Percentiles rank a stretch among this genome's conserved stretches.
Conservation (phyloP, 768 basidiomycete species). For the Mycena latifolia region DNA sequence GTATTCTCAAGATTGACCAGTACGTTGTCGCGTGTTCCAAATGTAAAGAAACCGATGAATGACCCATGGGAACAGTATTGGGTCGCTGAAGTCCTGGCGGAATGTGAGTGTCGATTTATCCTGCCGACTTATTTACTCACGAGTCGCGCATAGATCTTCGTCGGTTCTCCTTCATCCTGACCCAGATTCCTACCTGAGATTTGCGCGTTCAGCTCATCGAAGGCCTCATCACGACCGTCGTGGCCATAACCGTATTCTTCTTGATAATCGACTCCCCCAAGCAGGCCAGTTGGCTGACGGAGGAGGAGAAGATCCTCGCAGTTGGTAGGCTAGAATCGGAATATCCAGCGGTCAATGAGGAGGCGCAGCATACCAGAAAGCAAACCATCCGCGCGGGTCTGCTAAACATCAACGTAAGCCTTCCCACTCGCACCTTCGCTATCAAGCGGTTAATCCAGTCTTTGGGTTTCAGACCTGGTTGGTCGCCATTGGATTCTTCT, state of each 20-base stretch:
- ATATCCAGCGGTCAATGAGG: constrained; percentile 14
- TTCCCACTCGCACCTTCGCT: too few species aligned
- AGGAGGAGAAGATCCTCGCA: constrained; percentile 18
- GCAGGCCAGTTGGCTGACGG: constrained; percentile 15
- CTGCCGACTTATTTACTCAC: too few species aligned
- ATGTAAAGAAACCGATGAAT: too few species aligned
- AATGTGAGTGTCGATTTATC: too few species aligned
- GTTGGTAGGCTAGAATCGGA: constrained; percentile 14
- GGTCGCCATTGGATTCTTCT: too few species aligned
- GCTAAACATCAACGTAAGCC: constrained; percentile 9
- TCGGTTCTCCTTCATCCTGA: constrained; percentile 2
- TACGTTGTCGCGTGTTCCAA: too few species aligned
- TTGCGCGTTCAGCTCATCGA: constrained; percentile 11
- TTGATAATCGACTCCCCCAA: constrained; percentile 10
- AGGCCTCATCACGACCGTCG: constrained; percentile 16
- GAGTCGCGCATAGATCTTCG: neutral
- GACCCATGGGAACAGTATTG: too few species aligned
- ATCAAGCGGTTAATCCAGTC: too few species aligned
- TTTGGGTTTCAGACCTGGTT: too few species aligned
- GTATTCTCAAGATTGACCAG: too few species aligned
- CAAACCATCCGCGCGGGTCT: constrained; percentile 10
- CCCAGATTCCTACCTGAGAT: neutral
- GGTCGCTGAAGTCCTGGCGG: too few species aligned
- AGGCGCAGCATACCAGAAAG: constrained; percentile 13
- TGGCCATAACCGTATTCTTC: constrained; percentile 11